Percentiles rank a stretch among this genome's conserved stretches.
Evolutionary conservation across 371 early-diverging fungal genomes (phyloP).

Genomic region (Encephalitozoon romaleae): DNA sequence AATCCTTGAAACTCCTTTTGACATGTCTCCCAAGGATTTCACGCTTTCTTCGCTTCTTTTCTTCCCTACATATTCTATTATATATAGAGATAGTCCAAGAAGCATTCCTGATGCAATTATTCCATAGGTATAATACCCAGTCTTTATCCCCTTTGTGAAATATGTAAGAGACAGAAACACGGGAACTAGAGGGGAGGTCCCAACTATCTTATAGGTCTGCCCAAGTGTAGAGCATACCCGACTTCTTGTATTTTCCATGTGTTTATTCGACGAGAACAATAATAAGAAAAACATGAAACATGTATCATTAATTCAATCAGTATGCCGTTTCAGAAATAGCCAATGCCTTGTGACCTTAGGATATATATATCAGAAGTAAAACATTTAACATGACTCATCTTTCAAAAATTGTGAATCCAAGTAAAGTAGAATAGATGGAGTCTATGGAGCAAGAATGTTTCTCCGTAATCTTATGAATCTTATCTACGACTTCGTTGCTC

Average conservation of each 20-base stretch:
- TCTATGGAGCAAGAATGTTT: background rate
- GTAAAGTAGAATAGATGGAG: background rate
- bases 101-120: slow-evolving; percentile 1
- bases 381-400: background rate
- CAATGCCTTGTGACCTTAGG: background rate
- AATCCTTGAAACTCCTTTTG: background rate
- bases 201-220: background rate
- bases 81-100: background rate
- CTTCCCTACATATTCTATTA: background rate
- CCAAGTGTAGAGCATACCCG: background rate
- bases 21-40: background rate
- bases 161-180: slow-evolving; percentile 6
- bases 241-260: background rate
- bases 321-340: background rate
- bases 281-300: slow-evolving; percentile 12
- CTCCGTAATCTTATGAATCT: background rate
- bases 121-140: background rate
- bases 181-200: background rate
- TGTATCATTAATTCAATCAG: background rate
- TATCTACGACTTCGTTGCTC: background rate
- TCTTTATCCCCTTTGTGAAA: background rate
- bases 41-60: background rate
- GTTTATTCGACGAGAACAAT: background rate
- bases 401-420: background rate
- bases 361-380: background rate